These are phyloP conservation scores for Aspergillus nomiae DNA, from an alignment of 2,329 filamentous ascomycete genomes.

Conservation along the genomic window DNA sequence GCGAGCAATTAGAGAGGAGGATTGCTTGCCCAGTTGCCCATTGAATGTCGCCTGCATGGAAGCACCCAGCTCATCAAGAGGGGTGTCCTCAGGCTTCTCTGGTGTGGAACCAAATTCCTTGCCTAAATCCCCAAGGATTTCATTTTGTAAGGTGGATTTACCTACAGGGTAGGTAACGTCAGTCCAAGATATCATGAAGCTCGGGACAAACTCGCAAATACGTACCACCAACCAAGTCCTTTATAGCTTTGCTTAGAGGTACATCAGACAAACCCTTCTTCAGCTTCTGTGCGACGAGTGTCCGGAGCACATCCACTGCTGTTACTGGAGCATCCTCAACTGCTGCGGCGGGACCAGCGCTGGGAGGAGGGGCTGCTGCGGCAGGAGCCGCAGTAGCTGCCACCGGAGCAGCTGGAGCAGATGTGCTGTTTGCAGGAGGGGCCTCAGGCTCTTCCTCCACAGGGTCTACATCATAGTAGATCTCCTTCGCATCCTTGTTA, in stretches of 20 bases:
- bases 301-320: slow-evolving; percentile 85
- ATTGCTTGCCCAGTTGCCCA: slow-evolving; percentile 96
- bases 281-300: slow-evolving; percentile 92
- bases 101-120: slow-evolving; percentile 98
- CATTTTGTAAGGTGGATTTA: slow-evolving; percentile 98
- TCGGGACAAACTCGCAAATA: slow-evolving; percentile 19
- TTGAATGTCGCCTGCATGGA: slow-evolving; percentile 99
- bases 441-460: slow-evolving; percentile 81
- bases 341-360: slow-evolving; percentile 81
- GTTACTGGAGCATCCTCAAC: slow-evolving; percentile 85
- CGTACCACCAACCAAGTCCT: slow-evolving; percentile 95
- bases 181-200: not conserved
- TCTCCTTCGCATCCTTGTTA: slow-evolving; percentile 99
- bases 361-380: slow-evolving; percentile 60
- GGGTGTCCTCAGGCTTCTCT: slow-evolving; percentile 97
- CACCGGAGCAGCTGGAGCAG: slow-evolving; percentile 44
- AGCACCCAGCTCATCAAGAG: slow-evolving; percentile 90
- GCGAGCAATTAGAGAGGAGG: slow-evolving; percentile 86
- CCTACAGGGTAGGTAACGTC: slow-evolving; percentile 53
- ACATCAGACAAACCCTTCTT: slow-evolving; percentile 92
- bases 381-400: slow-evolving; percentile 56
- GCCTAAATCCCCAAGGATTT: slow-evolving; percentile 94
- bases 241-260: slow-evolving; percentile 94
- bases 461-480: slow-evolving; percentile 98
- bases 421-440: slow-evolving; percentile 40